phyloP scores from a whole-genome alignment of 768 basidiomycete species.

The Mycena epipterygia region DNA sequence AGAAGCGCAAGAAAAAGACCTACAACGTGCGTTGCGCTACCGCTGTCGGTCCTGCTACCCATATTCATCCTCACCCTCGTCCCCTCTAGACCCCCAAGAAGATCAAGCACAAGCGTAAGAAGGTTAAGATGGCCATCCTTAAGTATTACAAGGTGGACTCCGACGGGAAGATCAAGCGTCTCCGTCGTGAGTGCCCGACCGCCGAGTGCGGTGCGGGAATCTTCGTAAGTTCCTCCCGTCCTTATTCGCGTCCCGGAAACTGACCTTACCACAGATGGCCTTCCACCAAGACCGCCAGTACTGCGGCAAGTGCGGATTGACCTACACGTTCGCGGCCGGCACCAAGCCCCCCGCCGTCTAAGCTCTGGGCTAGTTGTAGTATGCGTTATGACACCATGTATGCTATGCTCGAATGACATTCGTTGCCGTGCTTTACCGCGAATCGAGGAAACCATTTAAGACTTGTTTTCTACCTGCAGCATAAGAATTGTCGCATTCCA shows the following conservation, averaged over 20 bases:
- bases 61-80: background rate
- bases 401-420: no score
- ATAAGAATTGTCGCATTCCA: no score
- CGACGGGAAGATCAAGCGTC: conserved; percentile 99
- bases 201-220: conserved; percentile 89
- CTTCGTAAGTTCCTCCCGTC: conserved; percentile 73
- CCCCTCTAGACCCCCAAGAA: conserved; percentile 90
- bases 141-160: conserved; percentile 99
- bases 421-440: no score
- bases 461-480: no score
- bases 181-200: conserved; percentile 94
- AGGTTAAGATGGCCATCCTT: conserved; percentile 99
- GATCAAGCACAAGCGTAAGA: conserved; percentile 99
- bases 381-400: background rate
- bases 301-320: conserved; percentile 95
- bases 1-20: conserved; percentile 99
- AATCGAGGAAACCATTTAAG: no score
- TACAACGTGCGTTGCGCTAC: conserved; percentile 88
- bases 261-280: conserved; percentile 81
- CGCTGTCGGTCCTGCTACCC: background rate
- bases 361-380: conserved; percentile 36
- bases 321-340: conserved; percentile 87
- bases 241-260: conserved; percentile 8
- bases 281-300: conserved; percentile 99
- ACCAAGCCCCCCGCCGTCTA: conserved; percentile 83